Evolutionary conservation across 2,329 filamentous ascomycete species (phyloP).

Genomic region (Lojkania enalia): DNA sequence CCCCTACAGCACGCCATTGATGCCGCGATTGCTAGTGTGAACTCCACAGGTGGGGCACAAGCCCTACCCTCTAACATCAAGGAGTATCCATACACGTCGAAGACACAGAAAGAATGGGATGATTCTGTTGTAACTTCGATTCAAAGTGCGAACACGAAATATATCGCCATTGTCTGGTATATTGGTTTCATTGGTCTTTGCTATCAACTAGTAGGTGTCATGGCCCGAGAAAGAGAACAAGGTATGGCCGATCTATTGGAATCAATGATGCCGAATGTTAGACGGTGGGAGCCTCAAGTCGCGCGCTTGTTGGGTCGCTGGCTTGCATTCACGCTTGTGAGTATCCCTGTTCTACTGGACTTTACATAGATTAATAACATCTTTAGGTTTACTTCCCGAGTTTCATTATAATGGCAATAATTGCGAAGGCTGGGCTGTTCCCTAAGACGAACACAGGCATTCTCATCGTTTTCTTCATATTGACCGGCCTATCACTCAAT

Average conservation of each 20-base stretch:
- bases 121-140: conserved; percentile 18
- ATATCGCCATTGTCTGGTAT: conserved; percentile 28
- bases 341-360: conserved; percentile 21
- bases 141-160: conserved; percentile 18
- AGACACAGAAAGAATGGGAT: conserved; percentile 17
- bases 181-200: conserved; percentile 26
- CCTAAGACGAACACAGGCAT: conserved; percentile 20
- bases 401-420: conserved; percentile 27
- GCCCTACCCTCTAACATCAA: conserved; percentile 13
- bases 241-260: conserved; percentile 32
- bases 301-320: conserved; percentile 26
- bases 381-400: conserved; percentile 35
- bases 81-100: conserved; percentile 19
- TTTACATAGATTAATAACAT: neutral
- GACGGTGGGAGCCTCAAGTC: conserved; percentile 19
- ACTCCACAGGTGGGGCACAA: conserved; percentile 8
- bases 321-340: conserved; percentile 24
- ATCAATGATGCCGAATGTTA: conserved; percentile 30
- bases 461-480: conserved; percentile 24
- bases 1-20: conserved; percentile 31
- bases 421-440: conserved; percentile 23
- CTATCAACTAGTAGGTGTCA: conserved; percentile 31
- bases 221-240: conserved; percentile 29
- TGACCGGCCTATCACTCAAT: conserved; percentile 26
- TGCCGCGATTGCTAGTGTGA: conserved; percentile 49